phyloP scores from a whole-genome alignment of 495 filamentous ascomycete species.

The Aspergillus affinis region DNA sequence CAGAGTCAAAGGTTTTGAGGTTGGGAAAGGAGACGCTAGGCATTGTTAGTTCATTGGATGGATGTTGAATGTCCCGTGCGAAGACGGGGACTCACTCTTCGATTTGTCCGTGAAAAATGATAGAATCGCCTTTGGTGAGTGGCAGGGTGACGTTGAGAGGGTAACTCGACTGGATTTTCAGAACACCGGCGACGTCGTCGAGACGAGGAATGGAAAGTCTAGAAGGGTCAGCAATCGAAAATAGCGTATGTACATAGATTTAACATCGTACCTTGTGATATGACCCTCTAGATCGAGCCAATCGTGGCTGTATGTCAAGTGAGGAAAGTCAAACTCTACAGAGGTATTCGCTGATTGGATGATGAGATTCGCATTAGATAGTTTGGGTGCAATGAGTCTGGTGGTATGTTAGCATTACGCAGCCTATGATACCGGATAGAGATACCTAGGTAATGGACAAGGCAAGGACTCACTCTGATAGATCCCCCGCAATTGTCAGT shows the following conservation, averaged over 20 bases:
- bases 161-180: not conserved
- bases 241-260: too few relatives aligned
- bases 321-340: not conserved
- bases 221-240: not conserved
- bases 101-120: not conserved
- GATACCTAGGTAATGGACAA: too few relatives aligned
- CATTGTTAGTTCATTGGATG: not conserved
- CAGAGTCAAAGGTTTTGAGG: not conserved
- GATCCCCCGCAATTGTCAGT: too few relatives aligned
- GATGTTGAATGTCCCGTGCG: too few relatives aligned
- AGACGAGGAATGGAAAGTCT: not conserved
- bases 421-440: too few relatives aligned
- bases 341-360: not conserved
- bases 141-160: not conserved
- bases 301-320: not conserved
- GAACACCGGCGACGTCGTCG: not conserved
- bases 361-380: not conserved
- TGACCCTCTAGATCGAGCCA: not conserved
- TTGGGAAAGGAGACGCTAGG: not conserved
- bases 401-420: too few relatives aligned
- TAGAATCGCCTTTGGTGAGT: not conserved
- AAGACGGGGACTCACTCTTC: not conserved
- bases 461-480: too few relatives aligned
- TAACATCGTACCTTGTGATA: not conserved
- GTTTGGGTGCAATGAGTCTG: not conserved